Base-by-base conservation (phyloP, 2,329 filamentous ascomycete genomes). In the Camptophora hylomeconis region DNA sequence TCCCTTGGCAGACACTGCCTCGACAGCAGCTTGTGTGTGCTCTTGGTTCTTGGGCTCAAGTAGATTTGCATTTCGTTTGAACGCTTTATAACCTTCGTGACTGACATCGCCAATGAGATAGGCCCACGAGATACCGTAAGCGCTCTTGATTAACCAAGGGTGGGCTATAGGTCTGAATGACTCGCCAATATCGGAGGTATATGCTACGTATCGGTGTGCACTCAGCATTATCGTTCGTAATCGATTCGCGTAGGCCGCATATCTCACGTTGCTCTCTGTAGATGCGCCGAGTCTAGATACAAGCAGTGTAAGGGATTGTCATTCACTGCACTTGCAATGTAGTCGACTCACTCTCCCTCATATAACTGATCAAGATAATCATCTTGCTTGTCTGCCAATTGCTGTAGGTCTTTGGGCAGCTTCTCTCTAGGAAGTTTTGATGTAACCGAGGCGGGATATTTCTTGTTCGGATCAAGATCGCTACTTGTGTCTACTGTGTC, bases 101-200 rank as follows among this genome's bases (percentile, higher is more conserved):
- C 70, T 67, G 26, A 95, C 87, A 49, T 98, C 89, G 26, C 89
- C 87, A 9, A 84, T 56, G 13, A 98, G 70, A 49, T 98, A 98
- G 7, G 80, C 65, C 89, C 89, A 95, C 2, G 82, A 92, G 22
- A 98, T 63, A 26, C 72, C 87, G 50, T 98, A 98, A 5, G 89
- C 89, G 26, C 72, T 64, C 35, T 77, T 72, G 7, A 98, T 79
- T 3, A 92, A 58, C 46, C 67, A 75, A 0, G 84, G 87, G 50
- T 94, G 86, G 3, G 87, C 86, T 20, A 98, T 69, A 0, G 89
- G 89, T 2, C 89, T 74, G 58, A 98, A 98, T 0, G 81, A 92
- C 56, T 98, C 89, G 51, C 89, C 89, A 40, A 98, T 87, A 48
- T 95, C 87, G 12, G 78, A 86, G 0, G 89, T 95, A 54, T 98